These are phyloP conservation scores for Dactylellina haptotyla DNA, from an alignment of 2,329 filamentous ascomycete genomes.

Conservation along the genomic window DNA sequence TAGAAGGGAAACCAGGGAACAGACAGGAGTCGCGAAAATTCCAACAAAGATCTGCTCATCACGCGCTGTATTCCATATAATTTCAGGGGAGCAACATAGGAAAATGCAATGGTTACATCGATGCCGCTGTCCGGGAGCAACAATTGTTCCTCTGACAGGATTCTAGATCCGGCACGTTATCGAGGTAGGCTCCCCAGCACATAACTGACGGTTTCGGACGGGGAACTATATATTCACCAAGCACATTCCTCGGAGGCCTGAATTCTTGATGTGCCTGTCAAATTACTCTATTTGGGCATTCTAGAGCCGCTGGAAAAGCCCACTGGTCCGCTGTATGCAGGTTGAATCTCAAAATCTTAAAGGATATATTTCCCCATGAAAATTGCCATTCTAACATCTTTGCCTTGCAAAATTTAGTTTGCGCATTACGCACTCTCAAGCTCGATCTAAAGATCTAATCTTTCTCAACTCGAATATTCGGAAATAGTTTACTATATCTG, in stretches of 20 bases:
- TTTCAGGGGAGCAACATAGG: too few relatives aligned
- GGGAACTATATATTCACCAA: not conserved
- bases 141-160: too few relatives aligned
- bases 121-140: too few relatives aligned
- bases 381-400: not conserved
- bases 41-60: too few relatives aligned
- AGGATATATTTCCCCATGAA: not conserved
- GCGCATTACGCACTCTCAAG: not conserved
- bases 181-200: too few relatives aligned
- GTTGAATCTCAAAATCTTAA: not conserved
- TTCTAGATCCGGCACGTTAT: too few relatives aligned
- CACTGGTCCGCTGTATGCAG: too few relatives aligned
- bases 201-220: not conserved
- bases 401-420: not conserved
- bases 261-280: not conserved
- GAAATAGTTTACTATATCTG: not conserved
- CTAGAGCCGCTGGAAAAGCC: not conserved
- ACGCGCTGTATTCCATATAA: too few relatives aligned
- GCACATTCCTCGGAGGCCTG: not conserved
- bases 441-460: too few relatives aligned
- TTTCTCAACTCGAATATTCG: not conserved
- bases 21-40: too few relatives aligned
- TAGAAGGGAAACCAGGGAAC: too few relatives aligned
- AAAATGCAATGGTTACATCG: too few relatives aligned
- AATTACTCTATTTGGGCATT: not conserved